Evolutionary conservation across 106 monocot species (phyloP).

Genomic region (Allium sativum): DNA sequence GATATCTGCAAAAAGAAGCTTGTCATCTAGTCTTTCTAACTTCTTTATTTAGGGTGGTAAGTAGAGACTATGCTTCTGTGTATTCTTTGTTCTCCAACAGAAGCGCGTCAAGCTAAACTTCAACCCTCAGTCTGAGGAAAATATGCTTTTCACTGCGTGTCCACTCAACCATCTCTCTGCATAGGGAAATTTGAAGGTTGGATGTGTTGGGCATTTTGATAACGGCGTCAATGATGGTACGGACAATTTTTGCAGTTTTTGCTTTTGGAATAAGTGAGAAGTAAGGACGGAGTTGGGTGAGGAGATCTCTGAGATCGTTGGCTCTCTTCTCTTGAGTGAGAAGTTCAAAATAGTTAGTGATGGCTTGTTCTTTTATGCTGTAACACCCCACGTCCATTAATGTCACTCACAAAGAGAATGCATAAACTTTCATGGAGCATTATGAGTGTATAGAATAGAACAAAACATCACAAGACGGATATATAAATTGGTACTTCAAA

Average conservation of each 20-base stretch:
- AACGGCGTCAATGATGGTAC: slow-evolving; percentile 72
- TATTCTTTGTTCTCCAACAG: slow-evolving; percentile 81
- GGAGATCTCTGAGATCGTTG: slow-evolving; percentile 56
- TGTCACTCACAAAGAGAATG: no score
- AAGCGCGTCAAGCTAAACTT: slow-evolving; percentile 72
- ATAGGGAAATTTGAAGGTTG: slow-evolving; percentile 71
- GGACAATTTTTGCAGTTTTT: slow-evolving; percentile 82
- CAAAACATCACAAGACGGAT: no score
- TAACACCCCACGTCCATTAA: no score
- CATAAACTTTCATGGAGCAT: no score
- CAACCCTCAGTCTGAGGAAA: slow-evolving; percentile 86
- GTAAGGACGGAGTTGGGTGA: slow-evolving; percentile 69
- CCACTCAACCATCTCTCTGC: slow-evolving; percentile 88
- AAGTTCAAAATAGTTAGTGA: slow-evolving; percentile 52
- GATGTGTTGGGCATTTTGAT: slow-evolving; percentile 72
- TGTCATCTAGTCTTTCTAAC: slow-evolving; percentile 90
- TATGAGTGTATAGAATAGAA: no score
- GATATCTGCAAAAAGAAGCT: slow-evolving; percentile 80
- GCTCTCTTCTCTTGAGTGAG: slow-evolving; percentile 70
- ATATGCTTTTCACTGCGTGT: slow-evolving; percentile 79
- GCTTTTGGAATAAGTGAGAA: slow-evolving; percentile 78
- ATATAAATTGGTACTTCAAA: no score
- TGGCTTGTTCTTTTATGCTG: slow-evolving; percentile 82
- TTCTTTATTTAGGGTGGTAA: slow-evolving; percentile 68
- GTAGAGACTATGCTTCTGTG: slow-evolving; percentile 64